A percentile compares a stretch with the other conserved stretches of the same genome.
These are phyloP conservation scores for Capsella rubella DNA, from an alignment of 441 rosid genomes.

Conservation along the genomic window DNA sequence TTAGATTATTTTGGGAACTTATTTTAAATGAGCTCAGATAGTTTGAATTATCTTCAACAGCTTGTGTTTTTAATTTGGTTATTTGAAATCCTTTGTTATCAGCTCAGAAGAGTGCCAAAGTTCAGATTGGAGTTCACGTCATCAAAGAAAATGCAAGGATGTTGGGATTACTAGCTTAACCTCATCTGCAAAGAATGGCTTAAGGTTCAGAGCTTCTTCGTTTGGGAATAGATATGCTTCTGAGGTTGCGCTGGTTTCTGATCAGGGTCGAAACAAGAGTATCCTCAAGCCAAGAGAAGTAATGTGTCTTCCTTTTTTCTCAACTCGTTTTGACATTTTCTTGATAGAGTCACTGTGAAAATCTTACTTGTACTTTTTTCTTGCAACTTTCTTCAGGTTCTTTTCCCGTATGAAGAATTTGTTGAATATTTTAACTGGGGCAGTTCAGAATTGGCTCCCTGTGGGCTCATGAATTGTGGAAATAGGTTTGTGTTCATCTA, in stretches of 20 bases:
- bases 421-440: constrained; percentile 76
- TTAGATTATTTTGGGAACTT: neutral
- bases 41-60: constrained; percentile 6
- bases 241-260: constrained; percentile 58
- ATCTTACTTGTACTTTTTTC: constrained; percentile 14
- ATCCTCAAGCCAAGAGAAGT: constrained; percentile 69
- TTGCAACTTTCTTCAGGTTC: constrained; percentile 59
- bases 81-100: constrained; percentile 25
- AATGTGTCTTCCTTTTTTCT: constrained; percentile 16
- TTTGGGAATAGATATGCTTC: constrained; percentile 45
- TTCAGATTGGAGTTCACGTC: constrained; percentile 72
- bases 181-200: constrained; percentile 36
- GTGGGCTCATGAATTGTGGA: constrained; percentile 97
- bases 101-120: constrained; percentile 68
- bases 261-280: constrained; percentile 47
- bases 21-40: neutral
- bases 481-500: constrained; percentile 66
- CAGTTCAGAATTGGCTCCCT: constrained; percentile 69
- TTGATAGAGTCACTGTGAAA: constrained; percentile 24
- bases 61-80: constrained; percentile 16
- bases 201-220: constrained; percentile 45
- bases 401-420: constrained; percentile 90
- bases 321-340: constrained; percentile 2
- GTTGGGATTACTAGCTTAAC: constrained; percentile 31
- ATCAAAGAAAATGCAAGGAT: constrained; percentile 64